Evolutionary conservation across 2,329 filamentous ascomycete genomes (phyloP).

Genomic region (Ramularia endophylla): DNA sequence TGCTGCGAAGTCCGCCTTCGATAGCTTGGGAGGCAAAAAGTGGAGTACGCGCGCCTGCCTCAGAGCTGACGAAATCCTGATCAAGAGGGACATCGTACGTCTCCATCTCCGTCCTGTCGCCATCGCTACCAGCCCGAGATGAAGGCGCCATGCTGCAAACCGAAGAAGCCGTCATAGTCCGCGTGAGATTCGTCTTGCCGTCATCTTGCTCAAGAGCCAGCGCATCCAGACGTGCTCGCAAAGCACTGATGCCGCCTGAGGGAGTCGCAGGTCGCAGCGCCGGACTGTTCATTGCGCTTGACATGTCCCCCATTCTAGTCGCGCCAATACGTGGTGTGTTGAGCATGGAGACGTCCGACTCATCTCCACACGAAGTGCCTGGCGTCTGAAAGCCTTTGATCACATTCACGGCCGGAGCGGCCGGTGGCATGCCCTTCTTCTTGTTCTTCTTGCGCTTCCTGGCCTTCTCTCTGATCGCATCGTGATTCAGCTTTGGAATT

Average conservation of each 20-base stretch:
- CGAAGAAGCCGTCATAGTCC: constrained; percentile 30
- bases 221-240: constrained; percentile 75
- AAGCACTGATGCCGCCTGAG: constrained; percentile 68
- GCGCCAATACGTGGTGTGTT: constrained; percentile 31
- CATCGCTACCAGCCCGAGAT: constrained; percentile 54
- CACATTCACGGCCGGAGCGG: constrained; percentile 34
- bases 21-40: constrained; percentile 35
- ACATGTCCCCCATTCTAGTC: constrained; percentile 38
- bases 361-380: constrained; percentile 49
- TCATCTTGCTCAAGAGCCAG: constrained; percentile 60
- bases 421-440: constrained; percentile 31
- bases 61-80: constrained; percentile 71
- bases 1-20: constrained; percentile 52
- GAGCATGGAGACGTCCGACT: constrained; percentile 44
- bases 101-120: constrained; percentile 65
- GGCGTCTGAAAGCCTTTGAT: constrained; percentile 48
- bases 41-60: constrained; percentile 36
- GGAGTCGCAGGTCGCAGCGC: constrained; percentile 45
- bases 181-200: constrained; percentile 44
- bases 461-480: constrained; percentile 31
- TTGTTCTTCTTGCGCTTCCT: constrained; percentile 36
- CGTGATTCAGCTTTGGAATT: constrained; percentile 30
- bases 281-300: constrained; percentile 34
- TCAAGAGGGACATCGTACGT: constrained; percentile 83
- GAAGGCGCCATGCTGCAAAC: constrained; percentile 48